phyloP scores from a whole-genome alignment of 208 protist species.

The Phytomonas francai region DNA sequence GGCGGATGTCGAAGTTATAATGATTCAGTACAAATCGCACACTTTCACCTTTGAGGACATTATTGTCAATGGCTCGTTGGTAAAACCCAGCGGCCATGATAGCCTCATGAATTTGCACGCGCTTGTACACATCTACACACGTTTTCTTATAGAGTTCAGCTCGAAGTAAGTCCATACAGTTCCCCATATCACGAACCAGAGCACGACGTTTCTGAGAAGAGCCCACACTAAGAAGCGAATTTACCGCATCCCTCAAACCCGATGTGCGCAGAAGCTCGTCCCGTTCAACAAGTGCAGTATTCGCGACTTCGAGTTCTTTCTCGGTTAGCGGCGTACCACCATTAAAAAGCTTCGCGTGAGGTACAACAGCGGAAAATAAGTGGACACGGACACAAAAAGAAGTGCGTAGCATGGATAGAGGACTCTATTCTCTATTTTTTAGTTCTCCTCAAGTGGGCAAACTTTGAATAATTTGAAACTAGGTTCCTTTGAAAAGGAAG shows the following conservation, averaged over 20 bases:
- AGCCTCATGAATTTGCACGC: slow-evolving; percentile 78
- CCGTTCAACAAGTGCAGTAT: slow-evolving; percentile 37
- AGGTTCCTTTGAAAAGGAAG: background rate
- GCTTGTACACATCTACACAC: slow-evolving; percentile 41
- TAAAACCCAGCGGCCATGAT: slow-evolving; percentile 89
- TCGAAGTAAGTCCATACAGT: slow-evolving; percentile 43
- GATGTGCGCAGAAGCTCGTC: slow-evolving; percentile 29
- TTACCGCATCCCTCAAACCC: slow-evolving; percentile 26
- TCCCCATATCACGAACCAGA: slow-evolving; percentile 26
- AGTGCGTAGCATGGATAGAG: slow-evolving; percentile 46
- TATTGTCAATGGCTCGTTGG: slow-evolving; percentile 43
- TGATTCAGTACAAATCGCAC: slow-evolving; percentile 82
- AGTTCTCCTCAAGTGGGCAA: background rate
- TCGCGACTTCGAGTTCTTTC: slow-evolving; percentile 30
- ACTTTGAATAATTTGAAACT: background rate
- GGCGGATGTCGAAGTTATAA: slow-evolving; percentile 88
- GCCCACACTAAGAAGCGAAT: slow-evolving; percentile 25
- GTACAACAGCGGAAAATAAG: slow-evolving; percentile 75
- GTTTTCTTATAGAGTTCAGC: slow-evolving; percentile 55
- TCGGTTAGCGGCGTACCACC: slow-evolving; percentile 28
- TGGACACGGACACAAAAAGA: slow-evolving; percentile 46
- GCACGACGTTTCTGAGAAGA: slow-evolving; percentile 30
- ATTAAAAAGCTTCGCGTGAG: slow-evolving; percentile 25
- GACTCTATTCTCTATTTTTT: background rate
- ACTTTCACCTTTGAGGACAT: slow-evolving; percentile 59